Conservation (phyloP, 1,139 yeast species). For the Hemisphaericaspora subhashii region DNA sequence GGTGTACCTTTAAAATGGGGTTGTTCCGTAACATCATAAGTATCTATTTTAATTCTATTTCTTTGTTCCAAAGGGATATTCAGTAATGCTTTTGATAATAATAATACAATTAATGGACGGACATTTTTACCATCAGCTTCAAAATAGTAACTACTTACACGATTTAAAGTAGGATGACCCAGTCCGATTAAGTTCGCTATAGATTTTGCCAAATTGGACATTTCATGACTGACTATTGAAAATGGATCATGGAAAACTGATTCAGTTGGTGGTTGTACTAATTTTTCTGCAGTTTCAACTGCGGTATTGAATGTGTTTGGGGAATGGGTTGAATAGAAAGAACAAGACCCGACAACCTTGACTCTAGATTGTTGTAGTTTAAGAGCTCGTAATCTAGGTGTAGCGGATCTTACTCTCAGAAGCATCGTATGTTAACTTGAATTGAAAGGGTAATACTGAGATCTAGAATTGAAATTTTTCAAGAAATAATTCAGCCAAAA, state of each 20-base stretch:
- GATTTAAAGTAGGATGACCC: slow-evolving; percentile 87
- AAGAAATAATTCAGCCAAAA: not conserved
- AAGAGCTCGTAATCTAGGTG: not conserved
- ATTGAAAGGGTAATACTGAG: too few species aligned
- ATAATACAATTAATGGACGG: slow-evolving; percentile 83
- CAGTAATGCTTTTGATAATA: slow-evolving; percentile 79
- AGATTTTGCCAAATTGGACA: slow-evolving; percentile 85
- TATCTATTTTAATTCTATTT: slow-evolving; percentile 60
- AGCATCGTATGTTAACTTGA: not conserved
- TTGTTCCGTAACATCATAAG: slow-evolving; percentile 64
- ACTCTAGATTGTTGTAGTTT: not conserved
- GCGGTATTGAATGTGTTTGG: slow-evolving; percentile 49
- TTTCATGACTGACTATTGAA: slow-evolving; percentile 89
- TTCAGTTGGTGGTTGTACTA: slow-evolving; percentile 68
- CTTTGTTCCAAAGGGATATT: slow-evolving; percentile 73
- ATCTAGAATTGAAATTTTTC: not conserved
- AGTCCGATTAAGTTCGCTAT: slow-evolving; percentile 87
- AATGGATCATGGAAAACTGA: slow-evolving; percentile 72
- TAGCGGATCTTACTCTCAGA: not conserved
- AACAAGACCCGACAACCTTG: too few species aligned
- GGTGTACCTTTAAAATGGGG: slow-evolving; percentile 58
- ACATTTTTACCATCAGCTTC: slow-evolving; percentile 96
- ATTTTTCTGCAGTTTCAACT: slow-evolving; percentile 71
- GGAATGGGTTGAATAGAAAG: not conserved
- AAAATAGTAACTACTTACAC: slow-evolving; percentile 89